Base-by-base conservation (phyloP, 106 monocot genomes). In the Iris macrosiphon region DNA sequence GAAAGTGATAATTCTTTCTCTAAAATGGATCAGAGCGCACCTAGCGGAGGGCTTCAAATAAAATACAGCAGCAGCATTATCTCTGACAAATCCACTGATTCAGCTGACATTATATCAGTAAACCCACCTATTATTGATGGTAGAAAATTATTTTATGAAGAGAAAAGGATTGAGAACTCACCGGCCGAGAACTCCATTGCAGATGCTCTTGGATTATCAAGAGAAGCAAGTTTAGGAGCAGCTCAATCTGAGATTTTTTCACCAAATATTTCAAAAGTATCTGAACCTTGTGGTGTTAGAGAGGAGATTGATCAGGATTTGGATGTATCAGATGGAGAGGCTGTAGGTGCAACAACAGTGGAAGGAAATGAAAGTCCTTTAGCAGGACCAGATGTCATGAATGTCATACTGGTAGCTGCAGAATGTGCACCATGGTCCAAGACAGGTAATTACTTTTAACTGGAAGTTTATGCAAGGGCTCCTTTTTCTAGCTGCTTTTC, bases 351-450 rank as follows among this genome's bases (percentile, higher is more conserved):
- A 5, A 28, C 32, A 70, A n/a, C 56, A 31, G 61, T 64, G 38
- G 71, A 80, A 59, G 77, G 42, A 47, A 50, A 71, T 40, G 21
- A 55, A 24, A 61, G 57, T 63, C 81, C 93, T 18, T 68, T 88
- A 67, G 84, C 93, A 53, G 81, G 84, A 17, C 50, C 10, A 7
- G 79, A 94, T 76, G 93, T 74, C 68, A 88, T 94, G 88, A 94
- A 94, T 61, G 55, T 94, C 64, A 79, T 94, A 28, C 23, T 94
- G 39, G 84, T 85, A 42, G 71, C 93, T 50, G 81, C 81, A 66
- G 93, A 94, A 75, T 94, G 93, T 62, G 78, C 84, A 59, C 93
- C 93, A 71, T 94, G 84, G 84, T 84, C 70, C 24, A 94, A 94
- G 79, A 85, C 93, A 81, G 93, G 93, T 45, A 73, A 48, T 46